Percentiles rank a stretch among this genome's conserved stretches.
Evolutionary conservation across 2,329 filamentous ascomycete species (phyloP).

Genomic region (Epichloe elymi): DNA sequence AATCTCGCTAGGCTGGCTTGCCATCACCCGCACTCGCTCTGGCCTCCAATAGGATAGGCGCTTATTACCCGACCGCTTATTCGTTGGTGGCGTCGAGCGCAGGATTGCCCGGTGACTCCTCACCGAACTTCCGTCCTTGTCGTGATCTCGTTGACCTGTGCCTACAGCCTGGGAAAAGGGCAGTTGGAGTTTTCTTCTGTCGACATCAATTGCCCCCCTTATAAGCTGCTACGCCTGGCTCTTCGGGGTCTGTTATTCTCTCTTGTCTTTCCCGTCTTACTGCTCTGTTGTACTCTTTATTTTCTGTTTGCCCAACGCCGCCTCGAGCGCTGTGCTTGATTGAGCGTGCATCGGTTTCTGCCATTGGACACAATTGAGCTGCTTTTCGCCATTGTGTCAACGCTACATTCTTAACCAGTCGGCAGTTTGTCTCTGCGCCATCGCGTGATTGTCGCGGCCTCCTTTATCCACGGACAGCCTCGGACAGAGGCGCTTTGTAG

Average conservation of each 20-base stretch:
- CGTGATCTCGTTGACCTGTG: not conserved
- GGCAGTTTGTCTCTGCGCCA: not conserved
- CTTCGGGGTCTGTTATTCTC: not conserved
- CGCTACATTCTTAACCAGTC: not conserved
- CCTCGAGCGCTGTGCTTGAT: not conserved
- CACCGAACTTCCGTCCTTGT: not conserved
- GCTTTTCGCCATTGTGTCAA: not conserved
- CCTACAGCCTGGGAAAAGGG: not conserved
- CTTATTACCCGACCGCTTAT: not conserved
- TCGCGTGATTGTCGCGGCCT: not conserved
- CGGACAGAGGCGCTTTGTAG: conserved; percentile 1
- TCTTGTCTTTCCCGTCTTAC: not conserved
- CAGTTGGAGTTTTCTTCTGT: not conserved
- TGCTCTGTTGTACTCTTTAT: not conserved
- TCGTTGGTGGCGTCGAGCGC: conserved; percentile 1
- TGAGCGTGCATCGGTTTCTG: not conserved
- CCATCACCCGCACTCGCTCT: not conserved
- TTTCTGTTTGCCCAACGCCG: not conserved
- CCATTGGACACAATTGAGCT: not conserved
- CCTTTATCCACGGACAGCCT: not conserved
- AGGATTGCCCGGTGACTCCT: conserved; percentile 6
- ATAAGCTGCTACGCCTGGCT: not conserved
- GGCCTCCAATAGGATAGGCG: too few species aligned
- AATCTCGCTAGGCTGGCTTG: too few species aligned
- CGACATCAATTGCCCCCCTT: not conserved